A percentile compares a stretch with the other conserved stretches of the same genome.
Evolutionary conservation across 495 filamentous ascomycete species (phyloP).

Genomic region (Neurospora hispaniola): DNA sequence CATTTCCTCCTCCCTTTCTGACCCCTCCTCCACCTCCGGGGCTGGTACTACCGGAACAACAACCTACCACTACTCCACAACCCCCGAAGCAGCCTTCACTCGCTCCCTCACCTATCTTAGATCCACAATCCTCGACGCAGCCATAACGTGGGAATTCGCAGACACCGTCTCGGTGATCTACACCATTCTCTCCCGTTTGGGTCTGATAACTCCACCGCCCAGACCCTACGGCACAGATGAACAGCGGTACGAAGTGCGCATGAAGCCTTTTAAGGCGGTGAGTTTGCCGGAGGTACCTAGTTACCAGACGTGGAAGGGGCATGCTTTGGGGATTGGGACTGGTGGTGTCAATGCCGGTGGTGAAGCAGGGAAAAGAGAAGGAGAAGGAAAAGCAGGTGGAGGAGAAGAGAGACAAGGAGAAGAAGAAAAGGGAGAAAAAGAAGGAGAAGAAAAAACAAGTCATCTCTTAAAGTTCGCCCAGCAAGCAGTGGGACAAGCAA

Average conservation of each 20-base stretch:
- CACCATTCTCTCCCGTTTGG: conserved; percentile 50
- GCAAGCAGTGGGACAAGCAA: conserved; percentile 47
- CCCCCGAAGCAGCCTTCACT: conserved; percentile 33
- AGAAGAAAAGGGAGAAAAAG: background rate
- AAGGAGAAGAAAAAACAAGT: conserved; percentile 8
- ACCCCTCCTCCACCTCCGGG: background rate
- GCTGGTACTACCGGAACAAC: background rate
- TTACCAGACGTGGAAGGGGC: conserved; percentile 45
- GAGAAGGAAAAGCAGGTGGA: background rate
- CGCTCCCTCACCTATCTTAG: conserved; percentile 50
- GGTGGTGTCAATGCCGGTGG: no score
- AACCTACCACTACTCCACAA: conserved; percentile 2
- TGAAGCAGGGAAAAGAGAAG: no score
- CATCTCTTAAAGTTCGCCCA: conserved; percentile 51
- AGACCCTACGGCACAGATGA: conserved; percentile 60
- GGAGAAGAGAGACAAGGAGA: no score
- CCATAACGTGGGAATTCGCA: conserved; percentile 59
- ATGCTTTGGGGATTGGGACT: background rate
- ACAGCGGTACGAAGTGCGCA: conserved; percentile 75
- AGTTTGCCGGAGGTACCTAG: conserved; percentile 59
- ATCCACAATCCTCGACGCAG: conserved; percentile 52
- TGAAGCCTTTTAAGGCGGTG: conserved; percentile 75
- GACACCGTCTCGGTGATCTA: conserved; percentile 58
- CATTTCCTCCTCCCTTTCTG: conserved; percentile 6
- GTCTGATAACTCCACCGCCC: conserved; percentile 45